These are phyloP conservation scores for Willaertia magna DNA, from an alignment of 208 protist species.

Conservation along the genomic window DNA sequence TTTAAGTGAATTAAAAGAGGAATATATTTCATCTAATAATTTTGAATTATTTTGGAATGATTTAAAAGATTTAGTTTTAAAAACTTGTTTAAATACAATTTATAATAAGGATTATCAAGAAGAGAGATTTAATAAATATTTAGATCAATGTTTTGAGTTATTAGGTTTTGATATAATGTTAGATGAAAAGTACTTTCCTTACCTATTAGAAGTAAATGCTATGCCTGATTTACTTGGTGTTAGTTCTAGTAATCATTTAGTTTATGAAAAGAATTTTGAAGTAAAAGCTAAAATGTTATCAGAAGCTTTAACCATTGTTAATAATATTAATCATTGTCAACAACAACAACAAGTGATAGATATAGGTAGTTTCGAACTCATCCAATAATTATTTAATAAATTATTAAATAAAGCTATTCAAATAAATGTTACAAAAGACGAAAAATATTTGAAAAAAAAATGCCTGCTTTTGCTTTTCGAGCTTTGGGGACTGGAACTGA, in stretches of 20 bases:
- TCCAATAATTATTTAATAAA: no score
- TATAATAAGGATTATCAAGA: neutral
- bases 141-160: slow-evolving; percentile 76
- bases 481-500: no score
- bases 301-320: neutral
- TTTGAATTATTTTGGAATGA: neutral
- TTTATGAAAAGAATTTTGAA: neutral
- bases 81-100: neutral
- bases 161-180: slow-evolving; percentile 89
- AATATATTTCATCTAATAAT: neutral
- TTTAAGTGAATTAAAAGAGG: neutral
- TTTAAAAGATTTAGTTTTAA: neutral
- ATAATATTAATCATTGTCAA: no score
- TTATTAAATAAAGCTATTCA: no score
- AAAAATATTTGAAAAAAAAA: no score
- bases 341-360: no score
- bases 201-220: slow-evolving; percentile 91
- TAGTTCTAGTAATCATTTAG: no score
- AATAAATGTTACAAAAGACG: no score
- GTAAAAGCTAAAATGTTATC: neutral
- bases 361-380: no score
- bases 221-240: slow-evolving; percentile 40
- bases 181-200: slow-evolving; percentile 71
- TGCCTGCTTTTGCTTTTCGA: no score
- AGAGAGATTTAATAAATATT: neutral